phyloP scores from a whole-genome alignment of 768 basidiomycete genomes.

The Podaxis mareebaensis region DNA sequence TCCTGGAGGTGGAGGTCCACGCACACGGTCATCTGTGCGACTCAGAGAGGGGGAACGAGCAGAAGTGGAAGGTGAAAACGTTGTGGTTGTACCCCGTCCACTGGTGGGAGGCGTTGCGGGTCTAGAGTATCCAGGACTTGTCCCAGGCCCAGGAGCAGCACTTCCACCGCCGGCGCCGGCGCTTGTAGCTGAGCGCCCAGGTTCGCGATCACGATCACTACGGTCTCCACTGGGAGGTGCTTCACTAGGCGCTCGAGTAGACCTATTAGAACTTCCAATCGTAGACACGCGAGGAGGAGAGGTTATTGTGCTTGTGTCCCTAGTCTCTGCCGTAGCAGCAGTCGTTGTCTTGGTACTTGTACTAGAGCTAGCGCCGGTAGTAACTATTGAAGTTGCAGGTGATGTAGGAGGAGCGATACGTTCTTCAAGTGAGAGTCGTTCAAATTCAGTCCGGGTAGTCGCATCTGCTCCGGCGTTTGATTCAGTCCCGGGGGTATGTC shows the following conservation, averaged over 20 bases:
- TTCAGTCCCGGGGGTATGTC: conserved; percentile 5
- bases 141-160: background rate
- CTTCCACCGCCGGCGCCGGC: background rate
- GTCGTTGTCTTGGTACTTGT: background rate
- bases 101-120: conserved; percentile 1
- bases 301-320: background rate
- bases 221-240: background rate
- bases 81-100: background rate
- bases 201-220: conserved; percentile 1
- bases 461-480: background rate
- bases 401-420: conserved; percentile 8
- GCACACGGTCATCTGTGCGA: background rate
- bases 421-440: conserved; percentile 10
- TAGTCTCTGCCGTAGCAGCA: background rate
- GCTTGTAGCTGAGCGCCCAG: background rate
- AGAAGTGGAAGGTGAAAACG: background rate
- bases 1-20: background rate
- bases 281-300: background rate
- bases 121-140: conserved; percentile 6
- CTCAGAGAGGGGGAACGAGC: background rate
- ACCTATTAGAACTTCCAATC: conserved; percentile 2
- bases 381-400: background rate
- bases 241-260: conserved; percentile 1
- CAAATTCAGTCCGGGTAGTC: conserved; percentile 1
- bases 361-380: background rate